Evolutionary conservation across 257 asterid genomes (phyloP).

Genomic region (Prunella vulgaris): DNA sequence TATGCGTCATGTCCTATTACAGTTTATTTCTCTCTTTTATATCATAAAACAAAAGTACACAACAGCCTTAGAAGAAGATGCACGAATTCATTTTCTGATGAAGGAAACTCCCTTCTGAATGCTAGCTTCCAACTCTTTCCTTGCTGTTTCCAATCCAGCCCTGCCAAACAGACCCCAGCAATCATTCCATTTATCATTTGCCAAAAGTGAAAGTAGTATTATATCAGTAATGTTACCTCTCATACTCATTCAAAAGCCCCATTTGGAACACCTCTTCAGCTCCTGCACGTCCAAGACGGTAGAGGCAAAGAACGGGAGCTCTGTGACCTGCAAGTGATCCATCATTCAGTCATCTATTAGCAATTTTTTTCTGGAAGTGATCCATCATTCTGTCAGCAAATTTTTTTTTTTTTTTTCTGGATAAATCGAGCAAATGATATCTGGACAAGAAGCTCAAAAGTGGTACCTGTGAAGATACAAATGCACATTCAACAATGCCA

Average conservation of each 20-base stretch:
- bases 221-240: constrained; percentile 45
- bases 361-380: neutral
- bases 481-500: constrained; percentile 69
- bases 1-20: neutral
- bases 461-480: constrained; percentile 68
- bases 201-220: neutral
- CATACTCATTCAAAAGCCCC: constrained; percentile 73
- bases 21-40: neutral
- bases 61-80: neutral
- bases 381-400: neutral
- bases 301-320: constrained; percentile 75
- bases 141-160: constrained; percentile 77
- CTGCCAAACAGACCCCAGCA: constrained; percentile 23
- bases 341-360: neutral
- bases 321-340: constrained; percentile 53
- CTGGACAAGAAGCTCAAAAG: neutral
- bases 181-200: neutral
- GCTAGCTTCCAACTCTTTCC: constrained; percentile 65
- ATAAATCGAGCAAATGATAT: neutral
- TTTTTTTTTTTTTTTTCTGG: neutral
- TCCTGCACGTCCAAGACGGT: constrained; percentile 71
- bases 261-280: constrained; percentile 82
- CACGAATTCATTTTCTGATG: constrained; percentile 47
- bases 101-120: constrained; percentile 79
- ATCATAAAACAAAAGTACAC: neutral